Conservation (phyloP, 768 basidiomycete genomes). For the Xerocomellus amylosporus region DNA sequence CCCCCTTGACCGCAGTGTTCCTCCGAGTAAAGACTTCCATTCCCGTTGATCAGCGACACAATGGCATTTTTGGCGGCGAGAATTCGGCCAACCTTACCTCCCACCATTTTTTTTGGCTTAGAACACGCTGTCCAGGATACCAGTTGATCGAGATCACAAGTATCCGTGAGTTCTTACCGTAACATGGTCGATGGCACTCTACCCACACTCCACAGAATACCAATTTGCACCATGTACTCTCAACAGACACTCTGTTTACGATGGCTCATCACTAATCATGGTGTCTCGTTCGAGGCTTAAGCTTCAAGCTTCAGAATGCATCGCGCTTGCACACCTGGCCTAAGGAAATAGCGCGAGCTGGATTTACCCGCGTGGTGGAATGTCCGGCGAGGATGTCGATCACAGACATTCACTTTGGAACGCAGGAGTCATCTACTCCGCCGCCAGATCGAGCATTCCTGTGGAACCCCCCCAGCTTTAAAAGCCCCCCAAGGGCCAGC, state of each 20-base stretch:
- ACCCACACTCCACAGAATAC: not conserved
- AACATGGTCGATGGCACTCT: not conserved
- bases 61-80: not conserved
- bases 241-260: not conserved
- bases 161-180: not conserved
- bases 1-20: not conserved
- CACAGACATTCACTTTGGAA: conserved; percentile 6
- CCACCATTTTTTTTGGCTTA: not conserved
- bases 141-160: not conserved
- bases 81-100: not conserved
- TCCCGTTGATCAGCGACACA: not conserved
- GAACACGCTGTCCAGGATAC: not conserved
- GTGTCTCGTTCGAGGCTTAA: not conserved
- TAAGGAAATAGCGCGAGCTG: not conserved
- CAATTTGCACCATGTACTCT: not conserved
- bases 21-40: not conserved
- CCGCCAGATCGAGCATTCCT: not conserved
- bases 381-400: not conserved
- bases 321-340: not conserved
- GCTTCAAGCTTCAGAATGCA: not conserved
- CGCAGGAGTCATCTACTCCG: not conserved
- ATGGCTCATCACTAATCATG: not conserved
- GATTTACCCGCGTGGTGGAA: not conserved
- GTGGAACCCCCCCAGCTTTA: conserved; percentile 15
- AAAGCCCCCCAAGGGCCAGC: conserved; percentile 3